Percentiles rank a stretch among this genome's conserved stretches.
Conservation (phyloP, 257 asterid species). For the Nicotiana attenuata region DNA sequence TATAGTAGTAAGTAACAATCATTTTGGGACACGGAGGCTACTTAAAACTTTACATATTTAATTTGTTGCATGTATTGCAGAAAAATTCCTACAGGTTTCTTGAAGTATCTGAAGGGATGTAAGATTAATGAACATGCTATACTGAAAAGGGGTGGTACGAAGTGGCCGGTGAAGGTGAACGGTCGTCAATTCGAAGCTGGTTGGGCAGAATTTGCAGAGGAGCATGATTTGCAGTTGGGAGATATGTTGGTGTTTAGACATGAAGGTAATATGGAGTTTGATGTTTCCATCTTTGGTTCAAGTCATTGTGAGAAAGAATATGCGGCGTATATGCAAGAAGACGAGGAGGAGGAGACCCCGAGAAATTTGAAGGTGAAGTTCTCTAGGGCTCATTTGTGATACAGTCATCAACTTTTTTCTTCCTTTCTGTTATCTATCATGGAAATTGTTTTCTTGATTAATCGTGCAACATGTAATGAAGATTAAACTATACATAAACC, state of each 20-base stretch:
- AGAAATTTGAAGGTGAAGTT: not conserved
- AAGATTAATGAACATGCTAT: not conserved
- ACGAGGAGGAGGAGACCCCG: not conserved
- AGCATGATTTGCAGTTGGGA: slow-evolving; percentile 14
- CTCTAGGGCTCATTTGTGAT: too few relatives aligned
- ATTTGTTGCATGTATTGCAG: not conserved
- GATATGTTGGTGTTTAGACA: slow-evolving; percentile 15
- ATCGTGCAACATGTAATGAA: too few relatives aligned
- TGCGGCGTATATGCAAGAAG: not conserved
- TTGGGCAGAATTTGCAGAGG: slow-evolving; percentile 16
- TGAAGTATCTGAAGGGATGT: slow-evolving; percentile 2
- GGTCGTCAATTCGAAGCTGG: not conserved
- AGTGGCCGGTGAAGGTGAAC: slow-evolving; percentile 14
- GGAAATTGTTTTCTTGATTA: not conserved
- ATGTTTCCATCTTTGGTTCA: slow-evolving; percentile 1
- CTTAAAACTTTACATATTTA: too few relatives aligned
- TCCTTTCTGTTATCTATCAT: not conserved
- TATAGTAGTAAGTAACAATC: not conserved
- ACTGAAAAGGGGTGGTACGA: slow-evolving; percentile 3
- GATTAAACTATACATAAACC: not conserved
- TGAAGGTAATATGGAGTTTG: slow-evolving; percentile 20
- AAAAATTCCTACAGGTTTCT: slow-evolving; percentile 4
- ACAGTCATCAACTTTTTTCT: not conserved
- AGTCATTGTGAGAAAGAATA: slow-evolving; percentile 4
- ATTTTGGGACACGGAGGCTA: not conserved